These are phyloP conservation scores for Talaromyces sp. DNA, from an alignment of 2,329 filamentous ascomycete genomes.

Conservation along the genomic window DNA sequence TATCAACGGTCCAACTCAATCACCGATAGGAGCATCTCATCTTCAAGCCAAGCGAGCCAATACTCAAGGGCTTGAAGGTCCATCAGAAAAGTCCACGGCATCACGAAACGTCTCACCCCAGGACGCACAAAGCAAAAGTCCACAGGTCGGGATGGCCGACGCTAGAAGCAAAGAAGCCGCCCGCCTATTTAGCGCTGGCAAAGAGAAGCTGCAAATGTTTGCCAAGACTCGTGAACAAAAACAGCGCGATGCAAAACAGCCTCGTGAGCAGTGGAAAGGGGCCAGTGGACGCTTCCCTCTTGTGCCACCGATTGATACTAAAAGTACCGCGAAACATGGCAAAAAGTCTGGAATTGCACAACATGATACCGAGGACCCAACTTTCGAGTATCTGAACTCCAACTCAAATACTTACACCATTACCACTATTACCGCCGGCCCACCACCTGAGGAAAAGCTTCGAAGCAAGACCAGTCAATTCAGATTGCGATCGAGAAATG, in stretches of 20 bases:
- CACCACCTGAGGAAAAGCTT: slow-evolving; percentile 11
- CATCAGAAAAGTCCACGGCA: background rate
- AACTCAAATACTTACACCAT: slow-evolving; percentile 14
- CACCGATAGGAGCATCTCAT: background rate
- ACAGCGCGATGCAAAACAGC: slow-evolving; percentile 30
- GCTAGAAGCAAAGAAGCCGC: slow-evolving; percentile 25
- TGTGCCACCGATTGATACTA: slow-evolving; percentile 62
- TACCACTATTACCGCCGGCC: slow-evolving; percentile 16
- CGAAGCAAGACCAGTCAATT: slow-evolving; percentile 12
- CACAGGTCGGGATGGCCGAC: background rate
- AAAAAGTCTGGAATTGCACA: slow-evolving; percentile 29
- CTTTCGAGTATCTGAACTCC: background rate
- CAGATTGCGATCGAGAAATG: slow-evolving; percentile 10
- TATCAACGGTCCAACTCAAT: background rate
- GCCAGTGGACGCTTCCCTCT: slow-evolving; percentile 65
- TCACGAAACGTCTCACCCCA: background rate
- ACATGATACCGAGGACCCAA: slow-evolving; percentile 39
- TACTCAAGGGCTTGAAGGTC: background rate
- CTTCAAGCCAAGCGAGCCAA: background rate
- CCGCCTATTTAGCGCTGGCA: slow-evolving; percentile 32
- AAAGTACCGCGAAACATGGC: slow-evolving; percentile 24
- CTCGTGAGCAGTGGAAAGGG: slow-evolving; percentile 63
- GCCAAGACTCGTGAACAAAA: slow-evolving; percentile 29
- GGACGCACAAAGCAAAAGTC: slow-evolving; percentile 3
- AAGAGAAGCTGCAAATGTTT: slow-evolving; percentile 36